phyloP scores from a whole-genome alignment of 2,329 filamentous ascomycete genomes.

The Aureobasidium sp. region DNA sequence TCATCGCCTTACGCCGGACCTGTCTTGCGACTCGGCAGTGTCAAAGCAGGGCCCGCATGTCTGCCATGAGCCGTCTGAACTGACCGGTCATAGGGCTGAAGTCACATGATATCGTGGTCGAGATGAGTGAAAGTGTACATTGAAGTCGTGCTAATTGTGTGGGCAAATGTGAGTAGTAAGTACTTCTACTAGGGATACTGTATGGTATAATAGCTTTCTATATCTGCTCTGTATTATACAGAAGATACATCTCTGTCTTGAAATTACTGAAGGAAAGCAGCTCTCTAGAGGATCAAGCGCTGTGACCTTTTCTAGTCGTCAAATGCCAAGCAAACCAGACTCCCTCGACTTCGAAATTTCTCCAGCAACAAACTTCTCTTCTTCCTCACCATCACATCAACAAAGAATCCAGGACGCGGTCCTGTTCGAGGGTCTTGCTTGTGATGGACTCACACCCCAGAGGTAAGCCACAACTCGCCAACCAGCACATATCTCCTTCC shows the following conservation, averaged over 20 bases:
- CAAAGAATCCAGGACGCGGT: no score
- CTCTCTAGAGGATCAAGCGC: not conserved
- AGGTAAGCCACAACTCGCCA: not conserved
- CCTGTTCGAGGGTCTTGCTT: no score
- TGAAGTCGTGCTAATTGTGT: no score
- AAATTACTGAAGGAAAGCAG: no score
- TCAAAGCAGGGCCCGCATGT: not conserved
- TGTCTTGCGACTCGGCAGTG: not conserved
- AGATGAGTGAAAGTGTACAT: no score
- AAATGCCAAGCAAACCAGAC: not conserved
- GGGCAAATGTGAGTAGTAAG: no score
- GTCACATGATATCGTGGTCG: not conserved
- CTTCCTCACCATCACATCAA: not conserved
- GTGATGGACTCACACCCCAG: not conserved
- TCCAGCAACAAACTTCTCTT: not conserved
- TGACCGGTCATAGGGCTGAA: conserved; percentile 1
- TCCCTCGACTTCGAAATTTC: not conserved
- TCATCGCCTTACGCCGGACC: not conserved
- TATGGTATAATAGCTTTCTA: no score
- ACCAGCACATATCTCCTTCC: not conserved
- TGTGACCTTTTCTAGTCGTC: not conserved
- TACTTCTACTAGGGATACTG: no score
- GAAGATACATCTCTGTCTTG: no score
- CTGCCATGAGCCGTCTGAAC: not conserved
- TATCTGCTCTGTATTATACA: no score